A percentile compares a stretch with the other conserved stretches of the same genome.
Evolutionary conservation across 805 yeast species (phyloP).

Genomic region (Zygosaccharomyces bisporus): DNA sequence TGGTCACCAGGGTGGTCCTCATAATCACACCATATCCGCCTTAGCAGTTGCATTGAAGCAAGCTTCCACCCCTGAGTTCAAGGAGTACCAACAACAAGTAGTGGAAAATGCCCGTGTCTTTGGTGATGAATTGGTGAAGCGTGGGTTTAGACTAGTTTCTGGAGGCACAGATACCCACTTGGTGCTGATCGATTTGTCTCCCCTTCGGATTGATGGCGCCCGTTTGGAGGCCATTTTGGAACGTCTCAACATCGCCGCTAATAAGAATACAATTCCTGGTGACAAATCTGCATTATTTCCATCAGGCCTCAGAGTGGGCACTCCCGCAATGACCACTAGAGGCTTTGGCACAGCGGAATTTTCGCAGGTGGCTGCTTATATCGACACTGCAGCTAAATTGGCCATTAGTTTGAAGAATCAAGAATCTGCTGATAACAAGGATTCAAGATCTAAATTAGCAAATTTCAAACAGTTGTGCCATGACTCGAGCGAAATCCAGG

Average conservation of each 20-base stretch:
- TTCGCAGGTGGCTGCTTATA: conserved; percentile 71
- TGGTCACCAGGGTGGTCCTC: conserved; percentile 99
- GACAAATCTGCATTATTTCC: conserved; percentile 95
- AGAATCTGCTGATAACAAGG: conserved; percentile 43
- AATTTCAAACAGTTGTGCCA: conserved; percentile 70
- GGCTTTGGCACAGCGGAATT: conserved; percentile 81
- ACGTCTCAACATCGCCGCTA: conserved; percentile 87
- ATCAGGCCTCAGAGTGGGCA: conserved; percentile 93
- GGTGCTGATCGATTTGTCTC: conserved; percentile 77
- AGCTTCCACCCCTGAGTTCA: conserved; percentile 84
- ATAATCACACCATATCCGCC: conserved; percentile 95
- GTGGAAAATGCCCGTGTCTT: conserved; percentile 76
- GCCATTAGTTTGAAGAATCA: conserved; percentile 57
- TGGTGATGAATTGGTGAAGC: conserved; percentile 58
- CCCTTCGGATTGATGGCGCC: conserved; percentile 84
- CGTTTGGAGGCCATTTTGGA: conserved; percentile 89
- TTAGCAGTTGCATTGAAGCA: conserved; percentile 93
- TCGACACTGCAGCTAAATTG: conserved; percentile 72
- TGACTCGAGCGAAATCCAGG: conserved; percentile 56
- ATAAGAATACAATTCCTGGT: conserved; percentile 95
- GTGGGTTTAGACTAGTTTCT: conserved; percentile 76
- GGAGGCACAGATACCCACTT: conserved; percentile 94
- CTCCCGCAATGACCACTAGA: conserved; percentile 98
- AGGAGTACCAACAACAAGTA: conserved; percentile 78
- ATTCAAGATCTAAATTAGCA: conserved; percentile 58